phyloP scores from a whole-genome alignment of 768 basidiomycete species.

The Xerocomus spinulosus region DNA sequence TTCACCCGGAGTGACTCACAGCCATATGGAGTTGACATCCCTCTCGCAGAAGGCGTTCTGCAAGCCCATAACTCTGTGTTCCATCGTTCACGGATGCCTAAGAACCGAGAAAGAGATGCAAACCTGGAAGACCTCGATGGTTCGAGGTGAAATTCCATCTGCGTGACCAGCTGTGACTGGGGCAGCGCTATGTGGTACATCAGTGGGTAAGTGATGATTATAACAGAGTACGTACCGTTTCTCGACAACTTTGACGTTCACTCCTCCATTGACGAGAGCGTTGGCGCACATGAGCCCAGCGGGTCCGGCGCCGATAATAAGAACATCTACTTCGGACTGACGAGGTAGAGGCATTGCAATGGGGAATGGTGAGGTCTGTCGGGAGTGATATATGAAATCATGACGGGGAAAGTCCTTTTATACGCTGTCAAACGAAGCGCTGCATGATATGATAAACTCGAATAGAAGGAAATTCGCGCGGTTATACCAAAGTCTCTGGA shows the following conservation, averaged over 20 bases:
- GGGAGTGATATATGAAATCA: background rate
- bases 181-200: conserved; percentile 8
- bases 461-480: background rate
- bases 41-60: conserved; percentile 54
- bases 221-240: conserved; percentile 29
- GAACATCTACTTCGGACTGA: conserved; percentile 35
- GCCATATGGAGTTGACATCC: conserved; percentile 64
- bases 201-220: background rate
- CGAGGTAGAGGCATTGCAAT: conserved; percentile 11
- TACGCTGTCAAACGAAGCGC: background rate
- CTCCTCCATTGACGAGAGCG: conserved; percentile 34
- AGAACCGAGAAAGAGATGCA: background rate
- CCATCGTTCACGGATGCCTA: background rate
- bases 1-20: conserved; percentile 35
- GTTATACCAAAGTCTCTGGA: too few species aligned
- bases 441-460: background rate
- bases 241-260: conserved; percentile 39
- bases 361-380: background rate
- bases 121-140: conserved; percentile 45
- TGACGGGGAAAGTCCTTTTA: background rate
- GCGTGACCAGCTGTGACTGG: conserved; percentile 26
- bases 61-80: conserved; percentile 68
- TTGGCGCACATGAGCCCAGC: conserved; percentile 42
- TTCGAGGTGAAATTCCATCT: conserved; percentile 25
- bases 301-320: conserved; percentile 42